Evolutionary conservation across 257 asterid species (phyloP).

Genomic region (Salvia splendens): DNA sequence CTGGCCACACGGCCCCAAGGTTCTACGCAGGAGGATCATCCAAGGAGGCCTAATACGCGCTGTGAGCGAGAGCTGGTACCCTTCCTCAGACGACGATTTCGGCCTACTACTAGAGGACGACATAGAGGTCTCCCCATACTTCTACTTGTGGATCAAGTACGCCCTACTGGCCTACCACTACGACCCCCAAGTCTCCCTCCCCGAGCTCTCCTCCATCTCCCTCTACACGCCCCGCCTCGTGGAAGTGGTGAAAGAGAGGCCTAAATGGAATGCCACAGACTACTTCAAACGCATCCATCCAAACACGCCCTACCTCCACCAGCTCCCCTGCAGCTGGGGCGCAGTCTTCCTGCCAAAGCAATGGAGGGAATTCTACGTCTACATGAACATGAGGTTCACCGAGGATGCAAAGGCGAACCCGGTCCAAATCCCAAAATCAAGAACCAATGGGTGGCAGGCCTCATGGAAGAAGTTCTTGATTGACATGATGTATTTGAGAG

Average conservation of each 20-base stretch:
- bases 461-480: conserved; percentile 96
- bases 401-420: conserved; percentile 84
- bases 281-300: conserved; percentile 77
- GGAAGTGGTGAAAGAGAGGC: conserved; percentile 94
- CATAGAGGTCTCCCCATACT: conserved; percentile 90
- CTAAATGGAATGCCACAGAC: conserved; percentile 87
- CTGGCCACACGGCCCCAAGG: conserved; percentile 90
- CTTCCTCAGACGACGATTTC: conserved; percentile 78
- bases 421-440: conserved; percentile 87
- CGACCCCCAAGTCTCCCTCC: conserved; percentile 82
- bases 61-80: conserved; percentile 95
- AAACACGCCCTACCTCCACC: conserved; percentile 94
- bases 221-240: conserved; percentile 88
- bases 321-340: conserved; percentile 96
- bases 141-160: conserved; percentile 88
- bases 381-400: conserved; percentile 94
- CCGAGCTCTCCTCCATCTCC: conserved; percentile 83
- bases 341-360: conserved; percentile 93
- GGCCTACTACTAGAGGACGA: conserved; percentile 91
- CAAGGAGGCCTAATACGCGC: conserved; percentile 96
- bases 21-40: conserved; percentile 73
- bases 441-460: conserved; percentile 99
- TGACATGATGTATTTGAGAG: conserved; percentile 92
- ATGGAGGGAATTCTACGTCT: conserved; percentile 89
- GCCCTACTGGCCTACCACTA: conserved; percentile 81